These are phyloP conservation scores for Aspergillus ostianus DNA, from an alignment of 495 filamentous ascomycete genomes.

Conservation along the genomic window DNA sequence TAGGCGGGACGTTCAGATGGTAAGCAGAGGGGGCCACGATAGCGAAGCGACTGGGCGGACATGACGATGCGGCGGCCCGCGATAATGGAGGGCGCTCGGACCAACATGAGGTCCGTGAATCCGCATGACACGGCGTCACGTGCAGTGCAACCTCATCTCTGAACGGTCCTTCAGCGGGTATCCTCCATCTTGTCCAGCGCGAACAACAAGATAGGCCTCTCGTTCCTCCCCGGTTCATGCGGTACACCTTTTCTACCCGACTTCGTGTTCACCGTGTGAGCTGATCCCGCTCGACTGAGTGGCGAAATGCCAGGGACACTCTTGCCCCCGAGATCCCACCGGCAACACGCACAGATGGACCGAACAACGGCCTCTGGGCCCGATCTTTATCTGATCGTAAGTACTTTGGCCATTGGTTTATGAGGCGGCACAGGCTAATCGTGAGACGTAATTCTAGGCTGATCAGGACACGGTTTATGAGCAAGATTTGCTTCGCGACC, in stretches of 20 bases:
- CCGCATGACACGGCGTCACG: constrained; percentile 29
- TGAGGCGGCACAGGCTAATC: constrained; percentile 16
- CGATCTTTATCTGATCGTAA: constrained; percentile 77
- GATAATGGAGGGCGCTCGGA: neutral
- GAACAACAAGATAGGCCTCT: neutral
- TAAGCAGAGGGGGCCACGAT: constrained; percentile 15
- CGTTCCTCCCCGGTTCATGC: constrained; percentile 26
- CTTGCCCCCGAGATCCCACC: constrained; percentile 53
- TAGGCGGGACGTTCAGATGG: constrained; percentile 17
- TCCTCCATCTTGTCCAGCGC: constrained; percentile 28
- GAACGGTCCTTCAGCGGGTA: constrained; percentile 14
- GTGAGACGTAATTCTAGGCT: constrained; percentile 43
- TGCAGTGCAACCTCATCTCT: constrained; percentile 34
- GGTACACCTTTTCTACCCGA: constrained; percentile 21
- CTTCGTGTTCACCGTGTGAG: constrained; percentile 36
- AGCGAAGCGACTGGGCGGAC: constrained; percentile 11
- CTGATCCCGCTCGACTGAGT: constrained; percentile 44
- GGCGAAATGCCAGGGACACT: constrained; percentile 62
- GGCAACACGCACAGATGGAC: constrained; percentile 51
- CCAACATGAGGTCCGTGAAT: constrained; percentile 7
- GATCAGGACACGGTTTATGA: constrained; percentile 93
- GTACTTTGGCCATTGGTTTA: constrained; percentile 29
- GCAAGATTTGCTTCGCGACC: constrained; percentile 87
- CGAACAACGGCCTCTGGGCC: constrained; percentile 46
- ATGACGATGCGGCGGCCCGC: constrained; percentile 15